Evolutionary conservation across 2,329 filamentous ascomycete genomes (phyloP).

Genomic region (Aureobasidium melanogenum): DNA sequence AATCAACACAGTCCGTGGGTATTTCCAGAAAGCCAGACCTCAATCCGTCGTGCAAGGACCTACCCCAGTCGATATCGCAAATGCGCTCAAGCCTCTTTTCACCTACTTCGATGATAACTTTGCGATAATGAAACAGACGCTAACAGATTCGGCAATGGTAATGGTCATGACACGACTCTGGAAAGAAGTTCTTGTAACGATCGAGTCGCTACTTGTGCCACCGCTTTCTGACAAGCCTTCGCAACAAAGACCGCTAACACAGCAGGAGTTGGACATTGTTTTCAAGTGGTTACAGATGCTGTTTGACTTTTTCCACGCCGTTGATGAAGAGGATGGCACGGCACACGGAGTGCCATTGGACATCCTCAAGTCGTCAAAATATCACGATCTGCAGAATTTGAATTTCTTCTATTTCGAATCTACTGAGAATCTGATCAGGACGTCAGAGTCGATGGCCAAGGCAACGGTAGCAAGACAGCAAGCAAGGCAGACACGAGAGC

Average conservation of each 20-base stretch:
- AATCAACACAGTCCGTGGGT: slow-evolving; percentile 56
- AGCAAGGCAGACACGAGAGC: slow-evolving; percentile 31
- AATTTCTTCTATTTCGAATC: slow-evolving; percentile 99
- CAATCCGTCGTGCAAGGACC: slow-evolving; percentile 41
- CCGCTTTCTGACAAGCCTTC: slow-evolving; percentile 93
- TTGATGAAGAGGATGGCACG: slow-evolving; percentile 73
- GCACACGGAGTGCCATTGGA: slow-evolving; percentile 83
- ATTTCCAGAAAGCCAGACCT: slow-evolving; percentile 47
- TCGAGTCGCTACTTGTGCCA: slow-evolving; percentile 83
- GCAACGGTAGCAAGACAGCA: slow-evolving; percentile 74
- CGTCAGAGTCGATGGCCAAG: slow-evolving; percentile 91
- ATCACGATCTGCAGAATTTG: slow-evolving; percentile 89
- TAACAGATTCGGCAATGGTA: slow-evolving; percentile 93
- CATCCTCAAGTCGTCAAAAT: slow-evolving; percentile 92
- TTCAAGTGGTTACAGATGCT: slow-evolving; percentile 90
- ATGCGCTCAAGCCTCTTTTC: slow-evolving; percentile 75
- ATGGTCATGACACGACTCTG: slow-evolving; percentile 96
- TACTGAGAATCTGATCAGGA: slow-evolving; percentile 82
- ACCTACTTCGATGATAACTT: slow-evolving; percentile 98
- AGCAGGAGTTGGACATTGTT: slow-evolving; percentile 87
- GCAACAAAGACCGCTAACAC: slow-evolving; percentile 69
- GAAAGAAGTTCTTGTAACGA: slow-evolving; percentile 92
- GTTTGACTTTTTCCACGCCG: slow-evolving; percentile 90
- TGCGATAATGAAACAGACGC: slow-evolving; percentile 93
- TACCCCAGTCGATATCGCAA: slow-evolving; percentile 60